Conservation (phyloP, 768 basidiomycete genomes). For the Pisolithus microcarpus region DNA sequence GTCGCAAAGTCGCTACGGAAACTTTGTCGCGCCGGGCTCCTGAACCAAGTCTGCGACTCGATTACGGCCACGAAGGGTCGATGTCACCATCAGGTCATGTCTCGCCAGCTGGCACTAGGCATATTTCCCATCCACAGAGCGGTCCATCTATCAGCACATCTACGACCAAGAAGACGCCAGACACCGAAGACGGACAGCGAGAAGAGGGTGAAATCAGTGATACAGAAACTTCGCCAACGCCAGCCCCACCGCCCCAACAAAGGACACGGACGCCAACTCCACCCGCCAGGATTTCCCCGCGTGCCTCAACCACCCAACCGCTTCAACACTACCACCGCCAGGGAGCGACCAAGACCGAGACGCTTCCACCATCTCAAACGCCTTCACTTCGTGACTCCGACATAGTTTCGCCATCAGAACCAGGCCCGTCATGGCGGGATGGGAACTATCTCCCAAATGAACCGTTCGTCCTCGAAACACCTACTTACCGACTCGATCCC, state of each 20-base stretch:
- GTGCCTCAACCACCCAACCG: constrained; percentile 5
- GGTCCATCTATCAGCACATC: neutral
- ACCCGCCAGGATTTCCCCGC: constrained; percentile 21
- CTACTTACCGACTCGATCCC: constrained; percentile 33
- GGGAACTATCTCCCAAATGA: constrained; percentile 14
- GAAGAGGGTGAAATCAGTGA: constrained; percentile 91
- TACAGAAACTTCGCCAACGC: constrained; percentile 41
- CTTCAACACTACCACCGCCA: constrained; percentile 2
- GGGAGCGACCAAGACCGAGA: constrained; percentile 6
- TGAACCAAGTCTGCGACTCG: constrained; percentile 46
- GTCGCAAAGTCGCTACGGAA: constrained; percentile 45
- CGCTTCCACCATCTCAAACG: neutral
- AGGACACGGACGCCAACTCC: constrained; percentile 20
- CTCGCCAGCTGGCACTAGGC: constrained; percentile 1
- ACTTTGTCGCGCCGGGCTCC: constrained; percentile 31
- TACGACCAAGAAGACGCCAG: constrained; percentile 12
- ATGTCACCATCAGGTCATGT: constrained; percentile 20
- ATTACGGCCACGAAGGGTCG: constrained; percentile 65
- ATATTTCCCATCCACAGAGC: neutral
- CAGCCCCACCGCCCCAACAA: constrained; percentile 13
- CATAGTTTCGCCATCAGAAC: constrained; percentile 9
- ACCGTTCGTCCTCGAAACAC: constrained; percentile 28
- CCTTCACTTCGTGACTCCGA: constrained; percentile 9
- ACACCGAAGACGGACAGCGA: constrained; percentile 46
- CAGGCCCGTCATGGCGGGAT: constrained; percentile 17